Conservation (phyloP, 163 green algal species). For the Prototheca wickerhamii region DNA sequence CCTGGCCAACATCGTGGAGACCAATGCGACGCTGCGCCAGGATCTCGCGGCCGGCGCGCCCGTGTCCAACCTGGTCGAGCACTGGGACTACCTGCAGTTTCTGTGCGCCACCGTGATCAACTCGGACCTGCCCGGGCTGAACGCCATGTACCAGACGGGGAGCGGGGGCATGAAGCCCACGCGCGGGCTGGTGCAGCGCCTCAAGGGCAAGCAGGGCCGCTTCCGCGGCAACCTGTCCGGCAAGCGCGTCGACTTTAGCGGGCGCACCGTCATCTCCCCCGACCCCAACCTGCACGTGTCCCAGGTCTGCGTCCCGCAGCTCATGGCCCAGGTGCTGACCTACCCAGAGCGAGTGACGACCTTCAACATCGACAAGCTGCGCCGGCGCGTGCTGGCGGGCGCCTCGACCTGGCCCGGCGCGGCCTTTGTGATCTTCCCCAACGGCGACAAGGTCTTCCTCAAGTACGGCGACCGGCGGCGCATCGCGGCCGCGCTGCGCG, state of each 20-base stretch:
- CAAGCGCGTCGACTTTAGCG: constrained; percentile 97
- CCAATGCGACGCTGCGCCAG: constrained; percentile 81
- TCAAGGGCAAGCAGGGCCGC: constrained; percentile 98
- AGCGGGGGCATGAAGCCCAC: constrained; percentile 35
- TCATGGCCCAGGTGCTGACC: constrained; percentile 87
- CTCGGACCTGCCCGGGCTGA: constrained; percentile 84
- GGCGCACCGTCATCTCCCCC: constrained; percentile 94
- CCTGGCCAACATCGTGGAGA: constrained; percentile 63
- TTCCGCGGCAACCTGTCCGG: constrained; percentile 96
- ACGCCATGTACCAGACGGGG: constrained; percentile 38
- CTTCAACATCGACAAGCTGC: constrained; percentile 87
- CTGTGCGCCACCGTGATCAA: constrained; percentile 81
- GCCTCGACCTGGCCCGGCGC: constrained; percentile 73
- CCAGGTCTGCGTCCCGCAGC: constrained; percentile 83
- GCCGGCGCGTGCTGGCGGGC: constrained; percentile 62
- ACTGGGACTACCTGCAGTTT: constrained; percentile 96
- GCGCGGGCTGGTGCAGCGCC: constrained; percentile 92
- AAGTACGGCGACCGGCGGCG: constrained; percentile 81
- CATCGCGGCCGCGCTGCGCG: constrained; percentile 76
- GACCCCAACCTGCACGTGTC: constrained; percentile 94
- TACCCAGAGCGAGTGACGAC: constrained; percentile 87
- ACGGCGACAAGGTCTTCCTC: constrained; percentile 51
- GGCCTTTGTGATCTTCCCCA: constrained; percentile 73
- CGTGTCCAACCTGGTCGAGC: constrained; percentile 82
- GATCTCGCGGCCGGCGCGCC: constrained; percentile 73